These are phyloP conservation scores for Termitomyces sp. DNA, from an alignment of 768 basidiomycete genomes.

Conservation along the genomic window DNA sequence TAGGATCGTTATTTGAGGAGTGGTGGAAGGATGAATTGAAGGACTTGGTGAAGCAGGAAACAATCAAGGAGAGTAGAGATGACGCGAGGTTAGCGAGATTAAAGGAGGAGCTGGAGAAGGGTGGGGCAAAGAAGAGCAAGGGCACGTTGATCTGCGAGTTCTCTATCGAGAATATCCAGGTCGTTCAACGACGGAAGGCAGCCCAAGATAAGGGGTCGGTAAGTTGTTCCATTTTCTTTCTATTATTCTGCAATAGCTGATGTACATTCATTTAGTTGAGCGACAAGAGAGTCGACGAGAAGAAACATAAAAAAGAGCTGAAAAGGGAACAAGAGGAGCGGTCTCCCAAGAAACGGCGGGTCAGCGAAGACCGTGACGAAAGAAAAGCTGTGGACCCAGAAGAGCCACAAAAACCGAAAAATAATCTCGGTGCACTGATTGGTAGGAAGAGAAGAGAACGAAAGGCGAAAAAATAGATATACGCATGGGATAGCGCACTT, in stretches of 20 bases:
- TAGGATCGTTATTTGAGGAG: slow-evolving; percentile 59
- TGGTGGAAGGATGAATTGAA: slow-evolving; percentile 87
- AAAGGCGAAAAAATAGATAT: slow-evolving; percentile 35
- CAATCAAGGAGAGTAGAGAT: slow-evolving; percentile 39
- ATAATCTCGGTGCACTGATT: slow-evolving; percentile 65
- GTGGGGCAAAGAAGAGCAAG: slow-evolving; percentile 34
- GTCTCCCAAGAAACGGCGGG: slow-evolving; percentile 38
- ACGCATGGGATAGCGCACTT: not conserved
- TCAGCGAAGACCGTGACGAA: slow-evolving; percentile 18
- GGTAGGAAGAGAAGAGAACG: slow-evolving; percentile 78
- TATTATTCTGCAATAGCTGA: not conserved
- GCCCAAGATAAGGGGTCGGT: slow-evolving; percentile 38
- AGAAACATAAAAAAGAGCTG: slow-evolving; percentile 14
- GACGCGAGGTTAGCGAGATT: slow-evolving; percentile 54
- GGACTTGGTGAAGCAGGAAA: slow-evolving; percentile 56
- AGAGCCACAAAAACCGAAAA: slow-evolving; percentile 27
- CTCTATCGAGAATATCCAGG: slow-evolving; percentile 92
- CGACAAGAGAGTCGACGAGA: slow-evolving; percentile 9
- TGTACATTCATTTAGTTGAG: slow-evolving; percentile 10
- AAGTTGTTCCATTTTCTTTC: slow-evolving; percentile 3
- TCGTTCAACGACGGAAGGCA: slow-evolving; percentile 72
- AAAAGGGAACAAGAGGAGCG: slow-evolving; percentile 25
- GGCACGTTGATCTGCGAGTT: slow-evolving; percentile 85
- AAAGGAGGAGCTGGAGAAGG: slow-evolving; percentile 52
- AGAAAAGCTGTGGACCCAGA: slow-evolving; percentile 12